Base-by-base conservation (phyloP, 352 stramenopile genomes). In the Phytopythium sindhum region DNA sequence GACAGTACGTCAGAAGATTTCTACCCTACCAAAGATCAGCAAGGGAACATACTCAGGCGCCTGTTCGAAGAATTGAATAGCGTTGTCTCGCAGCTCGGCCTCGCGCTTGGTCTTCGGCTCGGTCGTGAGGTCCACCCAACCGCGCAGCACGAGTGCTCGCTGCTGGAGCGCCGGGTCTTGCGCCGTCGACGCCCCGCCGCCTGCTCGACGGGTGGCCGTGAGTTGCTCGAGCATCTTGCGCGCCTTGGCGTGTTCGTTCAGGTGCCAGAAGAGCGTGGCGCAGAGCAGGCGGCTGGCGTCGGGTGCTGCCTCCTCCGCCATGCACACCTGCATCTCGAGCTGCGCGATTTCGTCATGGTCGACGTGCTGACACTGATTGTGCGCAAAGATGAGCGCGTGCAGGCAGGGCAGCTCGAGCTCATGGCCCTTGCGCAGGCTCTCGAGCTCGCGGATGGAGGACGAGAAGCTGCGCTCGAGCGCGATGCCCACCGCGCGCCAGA, bases 401-500 rank as follows among this genome's bases (percentile, higher is more conserved):
- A 93, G 76, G 70, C 81, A 93, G 24, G 84, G 81, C 15, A 93
- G 66, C 60, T 93, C 85, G 14, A 93, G 78, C n/a, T 93, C 83
- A 57, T 81, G 85, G 11, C 55, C 68, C 72, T 80, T 80, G 60
- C 90, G 91, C 29, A 97, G 74, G 62, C 71, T 84, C 58, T 97
- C 90, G 24, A 97, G 73, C 47, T 95, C 81, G 35, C 89, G 88
- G 65, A 97, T 94, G 35, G 85, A 86, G 5, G 84, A 91, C 57
- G 82, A 90, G 56, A 80, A 86, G 64, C 79, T 90, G 33, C 82
- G 75, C 63, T 96, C 85, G 54, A 95, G 68, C 1, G 77, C 82
- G 62, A 95, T 88, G 14, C 74, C 84, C 64, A 96, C 93, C 23
- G 87, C 86, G 15, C 86, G 75, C 90, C 90, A 97, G 70, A 96